Base-by-base conservation (phyloP, 2,329 filamentous ascomycete genomes). In the Tolypocladium pustulatum region DNA sequence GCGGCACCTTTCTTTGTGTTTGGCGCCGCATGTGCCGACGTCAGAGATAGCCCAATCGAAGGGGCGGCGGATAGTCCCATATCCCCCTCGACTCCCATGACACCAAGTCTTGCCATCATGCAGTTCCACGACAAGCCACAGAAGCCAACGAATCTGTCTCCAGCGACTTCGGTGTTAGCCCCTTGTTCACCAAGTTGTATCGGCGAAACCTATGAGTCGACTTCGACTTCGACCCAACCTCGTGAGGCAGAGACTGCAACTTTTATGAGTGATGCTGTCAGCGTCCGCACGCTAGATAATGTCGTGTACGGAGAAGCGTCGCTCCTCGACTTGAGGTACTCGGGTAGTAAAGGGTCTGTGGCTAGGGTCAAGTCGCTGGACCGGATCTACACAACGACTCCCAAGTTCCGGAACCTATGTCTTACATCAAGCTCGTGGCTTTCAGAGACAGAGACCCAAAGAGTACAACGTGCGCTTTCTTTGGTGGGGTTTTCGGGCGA, bases 1-100 rank as follows among this genome's bases (percentile, higher is more conserved):
- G 68, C 71, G 1, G 73, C 77, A 1, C 77, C 77, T 1, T 81
- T 80, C 61, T 78, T 76, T 61, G 72, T 80, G 36, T 80, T 81
- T 62, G 78, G 77, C 1, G 69, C 72, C 34, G 7, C 20, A 2
- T 66, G 65, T 15, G 52, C 58, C n/a, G 64, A 64, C 4, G 67
- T 68, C 20, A 57, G 57, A 7, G 64, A 65, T n/a, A 65, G 61
- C 32, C 38, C 59, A 1, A 52, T 54, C 34, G 63, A 64, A 2
- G 65, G 22, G 10, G 6, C 30, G 20, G 20, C 10, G 49, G n/a
- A 67, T 10, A 22, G 37, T 2, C 40, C 34, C n/a, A 61, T 64
- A 25, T 60, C 59, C 27, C 55, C 60, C 13, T 59, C 60, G 43
- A 61, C 63, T 1, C 60, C 64, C 12, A 63, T 61, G 51, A 61